Conservation (phyloP, 140 eudicot genomes). For the Flaveria floridana region DNA sequence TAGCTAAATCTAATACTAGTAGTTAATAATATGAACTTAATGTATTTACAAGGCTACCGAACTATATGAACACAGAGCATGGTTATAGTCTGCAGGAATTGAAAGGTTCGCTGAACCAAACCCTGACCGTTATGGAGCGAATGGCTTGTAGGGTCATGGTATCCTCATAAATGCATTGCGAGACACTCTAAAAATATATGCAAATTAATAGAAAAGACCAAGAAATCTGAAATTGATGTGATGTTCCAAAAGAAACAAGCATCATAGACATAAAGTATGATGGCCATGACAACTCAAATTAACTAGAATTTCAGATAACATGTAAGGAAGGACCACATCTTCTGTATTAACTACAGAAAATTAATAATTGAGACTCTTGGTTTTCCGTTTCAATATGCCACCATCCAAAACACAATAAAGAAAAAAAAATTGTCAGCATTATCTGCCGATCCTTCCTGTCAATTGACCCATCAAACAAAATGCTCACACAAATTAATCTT, state of each 20-base stretch:
- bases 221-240: conserved; percentile 31
- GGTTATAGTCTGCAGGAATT: conserved; percentile 9
- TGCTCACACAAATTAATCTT: background rate
- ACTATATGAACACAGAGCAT: background rate
- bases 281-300: conserved; percentile 33
- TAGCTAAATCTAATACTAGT: background rate
- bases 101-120: background rate
- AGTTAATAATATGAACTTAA: no score
- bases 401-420: conserved; percentile 14
- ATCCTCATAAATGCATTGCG: conserved; percentile 21
- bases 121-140: conserved; percentile 10
- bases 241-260: conserved; percentile 32
- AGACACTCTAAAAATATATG: conserved; percentile 19
- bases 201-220: conserved; percentile 26
- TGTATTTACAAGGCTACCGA: no score
- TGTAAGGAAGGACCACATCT: conserved; percentile 29
- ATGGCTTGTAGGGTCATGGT: conserved; percentile 29
- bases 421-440: background rate
- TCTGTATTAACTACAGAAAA: conserved; percentile 21
- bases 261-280: conserved; percentile 28
- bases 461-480: background rate
- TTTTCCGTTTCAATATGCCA: background rate
- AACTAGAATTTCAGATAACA: conserved; percentile 26
- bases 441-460: no score
- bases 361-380: conserved; percentile 25